phyloP scores from a whole-genome alignment of 805 yeast species.

The Nakazawaea populi region DNA sequence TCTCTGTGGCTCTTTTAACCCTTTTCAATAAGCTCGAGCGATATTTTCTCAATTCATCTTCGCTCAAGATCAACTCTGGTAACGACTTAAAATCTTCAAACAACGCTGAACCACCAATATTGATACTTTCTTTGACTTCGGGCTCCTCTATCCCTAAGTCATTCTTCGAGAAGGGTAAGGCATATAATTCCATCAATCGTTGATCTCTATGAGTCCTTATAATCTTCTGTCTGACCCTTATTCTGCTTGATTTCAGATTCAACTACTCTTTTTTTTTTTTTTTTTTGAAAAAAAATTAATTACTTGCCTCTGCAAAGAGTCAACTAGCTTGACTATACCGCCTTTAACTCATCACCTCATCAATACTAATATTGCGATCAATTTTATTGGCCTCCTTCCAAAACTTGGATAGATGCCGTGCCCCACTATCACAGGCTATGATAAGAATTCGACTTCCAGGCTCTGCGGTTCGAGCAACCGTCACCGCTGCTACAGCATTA shows the following conservation, averaged over 20 bases:
- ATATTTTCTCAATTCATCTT: conserved; percentile 3
- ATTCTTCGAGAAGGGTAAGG: background rate
- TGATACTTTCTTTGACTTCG: background rate
- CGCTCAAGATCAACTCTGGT: conserved; percentile 1
- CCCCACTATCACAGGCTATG: conserved; percentile 89
- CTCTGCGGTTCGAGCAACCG: conserved; percentile 42
- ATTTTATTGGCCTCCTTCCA: conserved; percentile 66
- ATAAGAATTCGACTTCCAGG: conserved; percentile 71
- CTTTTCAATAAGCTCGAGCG: background rate
- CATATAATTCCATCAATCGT: background rate
- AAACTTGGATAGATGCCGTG: conserved; percentile 85
- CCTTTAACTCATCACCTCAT: conserved; percentile 26
- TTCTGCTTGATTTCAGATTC: background rate
- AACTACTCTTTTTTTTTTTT: background rate
- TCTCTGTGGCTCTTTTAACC: background rate
- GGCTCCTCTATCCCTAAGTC: conserved; percentile 1
- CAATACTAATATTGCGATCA: conserved; percentile 29
- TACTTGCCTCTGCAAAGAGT: too few species aligned
- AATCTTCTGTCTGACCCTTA: background rate
- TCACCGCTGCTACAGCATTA: conserved; percentile 84
- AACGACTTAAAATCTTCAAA: conserved; percentile 7
- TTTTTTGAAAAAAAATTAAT: background rate
- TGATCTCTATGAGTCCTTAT: background rate
- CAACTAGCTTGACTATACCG: too few species aligned
- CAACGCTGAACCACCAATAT: background rate